Evolutionary conservation across 2,329 filamentous ascomycete species (phyloP).

Genomic region (Claviceps purpurea): DNA sequence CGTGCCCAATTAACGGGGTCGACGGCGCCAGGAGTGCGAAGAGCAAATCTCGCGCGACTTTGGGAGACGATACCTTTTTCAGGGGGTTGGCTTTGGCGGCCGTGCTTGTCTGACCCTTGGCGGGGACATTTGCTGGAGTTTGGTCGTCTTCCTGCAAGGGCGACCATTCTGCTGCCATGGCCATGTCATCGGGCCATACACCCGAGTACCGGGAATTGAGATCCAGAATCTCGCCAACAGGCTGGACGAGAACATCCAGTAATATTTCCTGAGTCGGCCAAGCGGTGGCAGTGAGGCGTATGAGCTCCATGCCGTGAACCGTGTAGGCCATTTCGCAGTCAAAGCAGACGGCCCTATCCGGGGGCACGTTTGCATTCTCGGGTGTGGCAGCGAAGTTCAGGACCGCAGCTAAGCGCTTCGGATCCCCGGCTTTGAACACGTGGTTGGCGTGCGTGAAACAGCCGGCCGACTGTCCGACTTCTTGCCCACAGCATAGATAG

Average conservation of each 20-base stretch:
- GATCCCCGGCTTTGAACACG: slow-evolving; percentile 73
- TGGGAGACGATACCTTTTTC: slow-evolving; percentile 62
- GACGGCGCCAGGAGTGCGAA: slow-evolving; percentile 60
- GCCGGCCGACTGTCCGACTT: slow-evolving; percentile 57
- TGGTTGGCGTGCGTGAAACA: slow-evolving; percentile 62
- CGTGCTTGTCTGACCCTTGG: not conserved
- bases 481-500: slow-evolving; percentile 69
- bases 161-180: slow-evolving; percentile 48
- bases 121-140: no score
- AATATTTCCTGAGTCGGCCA: slow-evolving; percentile 70
- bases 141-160: slow-evolving; percentile 2
- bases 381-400: slow-evolving; percentile 75
- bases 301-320: slow-evolving; percentile 71
- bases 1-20: slow-evolving; percentile 83
- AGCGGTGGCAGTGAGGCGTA: slow-evolving; percentile 75
- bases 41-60: slow-evolving; percentile 61
- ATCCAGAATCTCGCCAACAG: slow-evolving; percentile 72
- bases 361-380: slow-evolving; percentile 37
- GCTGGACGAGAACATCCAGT: slow-evolving; percentile 74
- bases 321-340: slow-evolving; percentile 99
- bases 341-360: slow-evolving; percentile 60
- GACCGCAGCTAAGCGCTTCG: slow-evolving; percentile 61
- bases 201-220: slow-evolving; percentile 89
- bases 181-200: slow-evolving; percentile 64
- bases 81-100: slow-evolving; percentile 27